Evolutionary conservation across 2,329 filamentous ascomycete species (phyloP).

Genomic region (Trichoderma koningii): DNA sequence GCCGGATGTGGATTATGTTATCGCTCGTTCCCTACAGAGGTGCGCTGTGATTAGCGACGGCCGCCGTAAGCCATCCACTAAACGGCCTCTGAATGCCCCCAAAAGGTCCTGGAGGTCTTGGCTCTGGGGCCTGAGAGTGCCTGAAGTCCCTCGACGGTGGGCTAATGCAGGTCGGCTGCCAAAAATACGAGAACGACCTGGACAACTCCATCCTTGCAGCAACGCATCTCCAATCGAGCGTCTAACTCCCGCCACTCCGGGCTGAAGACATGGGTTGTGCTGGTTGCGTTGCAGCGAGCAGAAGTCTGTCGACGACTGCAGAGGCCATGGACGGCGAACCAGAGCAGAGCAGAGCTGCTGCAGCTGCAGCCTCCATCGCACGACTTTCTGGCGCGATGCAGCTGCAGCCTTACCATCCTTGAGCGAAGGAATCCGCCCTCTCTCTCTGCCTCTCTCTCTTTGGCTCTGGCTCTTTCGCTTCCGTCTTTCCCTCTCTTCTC

Average conservation of each 20-base stretch:
- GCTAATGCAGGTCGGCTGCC: slow-evolving; percentile 26
- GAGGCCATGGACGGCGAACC: slow-evolving; percentile 14
- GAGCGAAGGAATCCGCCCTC: background rate
- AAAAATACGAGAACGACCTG: slow-evolving; percentile 30
- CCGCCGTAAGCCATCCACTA: background rate
- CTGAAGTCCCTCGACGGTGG: slow-evolving; percentile 11
- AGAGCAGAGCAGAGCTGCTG: background rate
- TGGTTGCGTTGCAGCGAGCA: background rate
- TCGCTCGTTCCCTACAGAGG: background rate
- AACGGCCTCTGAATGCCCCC: background rate
- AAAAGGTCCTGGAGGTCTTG: background rate
- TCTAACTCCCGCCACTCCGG: slow-evolving; percentile 25
- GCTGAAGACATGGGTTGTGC: slow-evolving; percentile 17
- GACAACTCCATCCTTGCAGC: slow-evolving; percentile 17
- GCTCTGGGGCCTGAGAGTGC: slow-evolving; percentile 3
- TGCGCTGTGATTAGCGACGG: background rate
- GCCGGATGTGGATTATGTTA: slow-evolving; percentile 1
- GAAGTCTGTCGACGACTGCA: background rate
- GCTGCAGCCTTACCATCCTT: slow-evolving; percentile 20
- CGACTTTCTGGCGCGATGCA: slow-evolving; percentile 22
- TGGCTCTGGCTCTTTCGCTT: background rate
- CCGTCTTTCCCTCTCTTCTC: background rate
- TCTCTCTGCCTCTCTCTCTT: background rate
- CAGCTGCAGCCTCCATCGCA: slow-evolving; percentile 21
- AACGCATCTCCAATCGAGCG: slow-evolving; percentile 22